Evolutionary conservation across 2,329 filamentous ascomycete species (phyloP).

Genomic region (Trichoderma aggressivum): DNA sequence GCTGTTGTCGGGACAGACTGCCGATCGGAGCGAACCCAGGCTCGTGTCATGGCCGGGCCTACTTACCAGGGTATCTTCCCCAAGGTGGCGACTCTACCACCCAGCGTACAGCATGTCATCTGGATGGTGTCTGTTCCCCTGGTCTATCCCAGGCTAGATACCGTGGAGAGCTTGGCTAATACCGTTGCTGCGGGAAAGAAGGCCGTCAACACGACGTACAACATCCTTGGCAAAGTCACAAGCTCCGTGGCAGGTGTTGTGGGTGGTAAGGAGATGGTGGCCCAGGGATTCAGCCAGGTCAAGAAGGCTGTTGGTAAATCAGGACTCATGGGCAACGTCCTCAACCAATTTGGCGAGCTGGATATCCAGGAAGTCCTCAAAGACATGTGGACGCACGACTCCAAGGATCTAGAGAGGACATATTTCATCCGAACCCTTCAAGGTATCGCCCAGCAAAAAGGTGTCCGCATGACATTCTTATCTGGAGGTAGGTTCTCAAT

Average conservation of each 20-base stretch:
- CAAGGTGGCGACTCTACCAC: constrained; percentile 85
- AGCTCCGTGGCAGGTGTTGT: constrained; percentile 94
- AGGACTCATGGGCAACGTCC: constrained; percentile 89
- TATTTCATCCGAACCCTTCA: constrained; percentile 95
- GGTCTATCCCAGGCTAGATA: constrained; percentile 86
- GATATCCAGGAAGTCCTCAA: constrained; percentile 91
- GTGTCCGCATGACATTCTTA: constrained; percentile 92
- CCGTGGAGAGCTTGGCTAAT: constrained; percentile 84
- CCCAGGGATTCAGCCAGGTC: constrained; percentile 87
- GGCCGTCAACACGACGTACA: constrained; percentile 93
- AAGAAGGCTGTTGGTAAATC: constrained; percentile 96
- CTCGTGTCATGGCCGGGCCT: constrained; percentile 89
- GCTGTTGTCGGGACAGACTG: constrained; percentile 89
- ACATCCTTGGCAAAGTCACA: constrained; percentile 90
- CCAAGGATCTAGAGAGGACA: constrained; percentile 93
- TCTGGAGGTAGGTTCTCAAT: constrained; percentile 64
- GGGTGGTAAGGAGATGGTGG: constrained; percentile 88
- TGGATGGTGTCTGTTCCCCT: constrained; percentile 93
- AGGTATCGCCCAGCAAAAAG: constrained; percentile 92
- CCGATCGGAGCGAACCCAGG: constrained; percentile 83
- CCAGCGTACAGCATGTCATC: constrained; percentile 92
- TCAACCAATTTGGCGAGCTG: constrained; percentile 95
- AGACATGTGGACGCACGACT: constrained; percentile 98
- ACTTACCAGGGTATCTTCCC: constrained; percentile 98
- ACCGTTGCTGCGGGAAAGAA: constrained; percentile 95